Conservation (phyloP, 1,284 basidiomycete genomes). For the Ganoderma resinaceum region DNA sequence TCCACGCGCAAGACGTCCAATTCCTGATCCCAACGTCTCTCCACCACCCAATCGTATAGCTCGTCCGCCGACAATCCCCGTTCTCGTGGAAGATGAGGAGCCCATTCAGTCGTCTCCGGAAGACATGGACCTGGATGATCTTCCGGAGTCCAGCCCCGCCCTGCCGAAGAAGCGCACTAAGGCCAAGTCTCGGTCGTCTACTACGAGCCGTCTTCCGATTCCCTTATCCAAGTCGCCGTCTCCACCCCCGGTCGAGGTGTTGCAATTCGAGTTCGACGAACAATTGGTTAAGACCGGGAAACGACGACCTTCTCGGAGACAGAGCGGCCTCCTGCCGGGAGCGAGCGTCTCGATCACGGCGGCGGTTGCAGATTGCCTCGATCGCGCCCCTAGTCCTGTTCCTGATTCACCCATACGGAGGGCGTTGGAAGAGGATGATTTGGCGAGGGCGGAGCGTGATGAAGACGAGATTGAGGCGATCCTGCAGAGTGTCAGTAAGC, state of each 20-base stretch:
- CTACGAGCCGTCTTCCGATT: conserved; percentile 50
- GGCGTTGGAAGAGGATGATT: conserved; percentile 66
- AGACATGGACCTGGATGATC: conserved; percentile 47
- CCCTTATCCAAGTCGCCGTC: conserved; percentile 49
- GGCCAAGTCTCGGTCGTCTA: conserved; percentile 36
- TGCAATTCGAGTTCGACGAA: conserved; percentile 41
- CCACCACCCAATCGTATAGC: conserved; percentile 64
- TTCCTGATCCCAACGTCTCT: conserved; percentile 50
- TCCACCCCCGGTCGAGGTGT: conserved; percentile 33
- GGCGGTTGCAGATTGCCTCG: conserved; percentile 34
- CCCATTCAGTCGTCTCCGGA: conserved; percentile 43
- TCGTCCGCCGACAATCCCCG: conserved; percentile 69
- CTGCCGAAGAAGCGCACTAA: conserved; percentile 41
- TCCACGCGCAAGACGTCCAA: conserved; percentile 52
- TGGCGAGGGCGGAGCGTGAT: conserved; percentile 41
- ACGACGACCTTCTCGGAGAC: conserved; percentile 63
- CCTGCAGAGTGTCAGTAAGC: conserved; percentile 35
- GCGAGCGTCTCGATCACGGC: conserved; percentile 43
- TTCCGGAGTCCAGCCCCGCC: conserved; percentile 45
- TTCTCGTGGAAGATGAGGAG: conserved; percentile 75
- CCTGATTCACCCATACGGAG: conserved; percentile 68
- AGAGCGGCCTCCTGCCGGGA: conserved; percentile 63
- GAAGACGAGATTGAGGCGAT: conserved; percentile 43
- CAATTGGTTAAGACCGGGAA: conserved; percentile 46
- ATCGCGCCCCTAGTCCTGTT: conserved; percentile 66